Base-by-base conservation (phyloP, 345 rosid species). In the Citrus mangshanensis region DNA sequence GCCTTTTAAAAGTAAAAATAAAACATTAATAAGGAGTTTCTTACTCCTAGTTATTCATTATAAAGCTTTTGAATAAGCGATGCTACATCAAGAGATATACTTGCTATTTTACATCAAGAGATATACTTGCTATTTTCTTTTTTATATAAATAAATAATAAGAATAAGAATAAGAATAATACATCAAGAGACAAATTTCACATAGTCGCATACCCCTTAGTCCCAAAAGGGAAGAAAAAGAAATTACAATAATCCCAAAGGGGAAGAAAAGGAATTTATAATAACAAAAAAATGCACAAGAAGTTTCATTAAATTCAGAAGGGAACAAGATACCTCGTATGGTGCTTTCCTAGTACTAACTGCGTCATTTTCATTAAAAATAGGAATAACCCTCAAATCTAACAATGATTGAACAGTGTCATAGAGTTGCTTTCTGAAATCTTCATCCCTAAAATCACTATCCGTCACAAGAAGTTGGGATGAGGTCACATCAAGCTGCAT, bases 281-380 rank as follows among this genome's bases (percentile, higher is more conserved):
- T 2, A 54, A 66, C 3, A 65, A 65, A 64, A 46, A 30, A 9
- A 72, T 32, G 75, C 75, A 28, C 42, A 72, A 59, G 0, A 32
- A 68, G 54, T 14, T 51, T 37, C 25, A 55, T 77, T 28, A 34
- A 51, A 35, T 28, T n/a, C 74, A 64, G 51, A 72, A 77, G 60
- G 4, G 27, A 28, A 49, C 54, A 62, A 67, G 22, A 7, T 78
- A 86, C 92, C 90, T 89, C 89, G 71, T 89, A 87, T 73, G 92
- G 92, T 68, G 92, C 90, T 80, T 65, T 87, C 77, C 90, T 84
- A 4, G 92, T 87, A 85, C 92, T 89, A 68, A 89, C 76, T 9
- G 92, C 89, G 77, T 89, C 92, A 79, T 89, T 89, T 81, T 89
- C 92, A 69, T 89, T 89, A 75, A 89, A 86, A 74, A 89, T 81